Conservation (phyloP, 768 basidiomycete genomes). For the Leccinum imitatum region DNA sequence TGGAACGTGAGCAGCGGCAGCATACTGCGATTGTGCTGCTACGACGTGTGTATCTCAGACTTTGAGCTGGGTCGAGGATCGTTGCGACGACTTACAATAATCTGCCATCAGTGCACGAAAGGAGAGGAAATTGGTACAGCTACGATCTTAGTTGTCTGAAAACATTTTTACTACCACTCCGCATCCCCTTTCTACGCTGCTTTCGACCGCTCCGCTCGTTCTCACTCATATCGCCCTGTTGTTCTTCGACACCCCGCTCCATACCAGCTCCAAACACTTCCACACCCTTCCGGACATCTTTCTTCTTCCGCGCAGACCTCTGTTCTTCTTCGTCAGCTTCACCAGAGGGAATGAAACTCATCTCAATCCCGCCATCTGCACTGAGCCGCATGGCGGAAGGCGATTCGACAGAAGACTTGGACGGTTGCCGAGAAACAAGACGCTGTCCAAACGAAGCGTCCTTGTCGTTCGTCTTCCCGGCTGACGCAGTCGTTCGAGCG, state of each 20-base stretch:
- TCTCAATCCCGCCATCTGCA: constrained; percentile 73
- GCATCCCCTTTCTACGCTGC: constrained; percentile 69
- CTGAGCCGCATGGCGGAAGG: constrained; percentile 24
- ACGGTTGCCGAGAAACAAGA: constrained; percentile 36
- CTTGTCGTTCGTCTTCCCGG: constrained; percentile 39
- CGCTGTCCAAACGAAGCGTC: constrained; percentile 72
- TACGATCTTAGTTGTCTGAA: constrained; percentile 44
- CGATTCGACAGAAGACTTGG: constrained; percentile 11
- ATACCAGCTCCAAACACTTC: constrained; percentile 86
- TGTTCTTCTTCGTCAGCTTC: constrained; percentile 13
- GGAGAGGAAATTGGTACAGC: background rate
- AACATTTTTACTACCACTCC: constrained; percentile 90
- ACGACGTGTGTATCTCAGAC: constrained; percentile 2
- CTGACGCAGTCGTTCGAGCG: constrained; percentile 36
- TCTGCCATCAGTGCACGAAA: constrained; percentile 16
- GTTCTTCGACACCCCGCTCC: constrained; percentile 71
- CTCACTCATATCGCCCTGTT: constrained; percentile 50
- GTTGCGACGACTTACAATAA: constrained; percentile 18
- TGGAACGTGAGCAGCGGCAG: constrained; percentile 71
- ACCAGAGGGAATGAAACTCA: constrained; percentile 73
- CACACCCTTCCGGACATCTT: constrained; percentile 53
- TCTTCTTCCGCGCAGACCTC: constrained; percentile 31
- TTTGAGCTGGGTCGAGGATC: background rate
- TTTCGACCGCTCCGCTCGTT: constrained; percentile 77
- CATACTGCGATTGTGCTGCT: constrained; percentile 64